Evolutionary conservation across 306 rosid genomes (phyloP).

Genomic region (Ormosia emarginata): DNA sequence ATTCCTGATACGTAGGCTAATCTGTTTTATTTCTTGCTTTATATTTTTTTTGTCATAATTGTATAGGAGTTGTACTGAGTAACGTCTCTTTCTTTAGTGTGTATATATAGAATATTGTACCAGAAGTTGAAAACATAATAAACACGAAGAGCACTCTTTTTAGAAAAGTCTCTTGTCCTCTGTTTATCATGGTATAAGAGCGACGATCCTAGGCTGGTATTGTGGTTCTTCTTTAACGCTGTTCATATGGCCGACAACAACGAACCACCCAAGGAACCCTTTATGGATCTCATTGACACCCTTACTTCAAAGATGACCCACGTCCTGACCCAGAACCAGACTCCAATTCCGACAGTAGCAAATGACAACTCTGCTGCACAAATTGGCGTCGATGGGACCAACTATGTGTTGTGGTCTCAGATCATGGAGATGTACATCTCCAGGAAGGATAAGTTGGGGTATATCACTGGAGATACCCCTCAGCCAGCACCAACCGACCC

Average conservation of each 20-base stretch:
- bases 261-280: neutral
- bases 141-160: too few relatives aligned
- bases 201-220: too few relatives aligned
- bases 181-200: too few relatives aligned
- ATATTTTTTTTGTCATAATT: too few relatives aligned
- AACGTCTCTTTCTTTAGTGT: too few relatives aligned
- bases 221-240: too few relatives aligned
- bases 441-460: neutral
- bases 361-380: neutral
- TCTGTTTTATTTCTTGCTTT: too few relatives aligned
- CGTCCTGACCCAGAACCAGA: neutral
- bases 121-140: too few relatives aligned
- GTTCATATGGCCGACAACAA: neutral
- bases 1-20: too few relatives aligned
- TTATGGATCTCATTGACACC: neutral
- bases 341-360: neutral
- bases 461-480: neutral
- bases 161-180: too few relatives aligned
- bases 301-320: neutral
- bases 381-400: neutral
- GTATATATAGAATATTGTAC: too few relatives aligned
- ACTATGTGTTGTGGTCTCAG: neutral
- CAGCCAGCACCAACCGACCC: neutral
- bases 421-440: neutral
- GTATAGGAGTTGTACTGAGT: too few relatives aligned